phyloP scores from a whole-genome alignment of 306 rosid genomes.

The Rosa persica region DNA sequence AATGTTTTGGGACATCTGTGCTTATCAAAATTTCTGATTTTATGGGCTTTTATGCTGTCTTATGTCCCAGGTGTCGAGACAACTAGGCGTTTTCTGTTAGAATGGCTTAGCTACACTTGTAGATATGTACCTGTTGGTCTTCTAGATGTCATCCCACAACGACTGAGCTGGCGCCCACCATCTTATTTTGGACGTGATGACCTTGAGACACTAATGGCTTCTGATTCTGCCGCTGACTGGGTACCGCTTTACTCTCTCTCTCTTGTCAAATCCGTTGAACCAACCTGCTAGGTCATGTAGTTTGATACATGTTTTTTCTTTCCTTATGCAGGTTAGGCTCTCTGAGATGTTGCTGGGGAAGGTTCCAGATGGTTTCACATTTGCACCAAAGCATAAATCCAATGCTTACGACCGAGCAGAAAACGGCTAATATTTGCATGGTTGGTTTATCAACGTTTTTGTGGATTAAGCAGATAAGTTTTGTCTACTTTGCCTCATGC shows the following conservation, averaged over 20 bases:
- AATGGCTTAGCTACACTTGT: conserved; percentile 93
- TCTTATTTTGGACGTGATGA: conserved; percentile 77
- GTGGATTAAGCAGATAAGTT: background rate
- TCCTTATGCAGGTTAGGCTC: conserved; percentile 58
- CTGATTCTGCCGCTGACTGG: conserved; percentile 98
- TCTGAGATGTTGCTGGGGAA: conserved; percentile 92
- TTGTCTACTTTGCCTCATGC: background rate
- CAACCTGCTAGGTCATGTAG: background rate
- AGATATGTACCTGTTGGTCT: conserved; percentile 90
- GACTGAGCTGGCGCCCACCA: conserved; percentile 84
- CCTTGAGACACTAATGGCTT: conserved; percentile 92
- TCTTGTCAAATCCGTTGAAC: background rate
- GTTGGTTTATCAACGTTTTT: background rate
- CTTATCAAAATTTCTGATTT: background rate
- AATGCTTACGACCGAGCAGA: conserved; percentile 91
- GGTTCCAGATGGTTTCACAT: conserved; percentile 79
- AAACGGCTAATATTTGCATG: conserved; percentile 53
- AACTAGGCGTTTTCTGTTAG: conserved; percentile 82
- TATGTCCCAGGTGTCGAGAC: conserved; percentile 77
- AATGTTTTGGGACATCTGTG: background rate
- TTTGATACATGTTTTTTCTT: background rate
- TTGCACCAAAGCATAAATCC: conserved; percentile 92
- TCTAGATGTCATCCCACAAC: conserved; percentile 79
- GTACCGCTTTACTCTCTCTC: conserved; percentile 37
- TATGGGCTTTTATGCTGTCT: background rate